Percentiles rank a stretch among this genome's conserved stretches.
phyloP scores from a whole-genome alignment of 1,139 yeast species.

The Pichia sp. region DNA sequence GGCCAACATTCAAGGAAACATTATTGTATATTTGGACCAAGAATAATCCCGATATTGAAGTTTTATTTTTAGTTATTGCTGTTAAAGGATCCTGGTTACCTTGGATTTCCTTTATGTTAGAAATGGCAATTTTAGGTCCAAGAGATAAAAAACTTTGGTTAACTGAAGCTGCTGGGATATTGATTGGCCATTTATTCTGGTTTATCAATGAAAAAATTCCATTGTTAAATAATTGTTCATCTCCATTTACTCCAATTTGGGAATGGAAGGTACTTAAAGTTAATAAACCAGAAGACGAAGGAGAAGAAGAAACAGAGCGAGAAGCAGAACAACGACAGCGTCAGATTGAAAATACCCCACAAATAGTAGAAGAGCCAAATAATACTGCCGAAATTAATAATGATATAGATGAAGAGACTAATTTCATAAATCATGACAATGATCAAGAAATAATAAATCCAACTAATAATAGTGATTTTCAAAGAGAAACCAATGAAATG shows the following conservation, averaged over 20 bases:
- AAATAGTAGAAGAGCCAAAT: not conserved
- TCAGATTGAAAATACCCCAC: not conserved
- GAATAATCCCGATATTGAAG: constrained; percentile 35
- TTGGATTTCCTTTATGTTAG: constrained; percentile 26
- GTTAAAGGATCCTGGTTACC: constrained; percentile 31
- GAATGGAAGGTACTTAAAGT: constrained; percentile 17
- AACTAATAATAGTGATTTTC: not conserved
- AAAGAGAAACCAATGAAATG: constrained; percentile 6
- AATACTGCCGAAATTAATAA: not conserved
- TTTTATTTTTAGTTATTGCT: constrained; percentile 15
- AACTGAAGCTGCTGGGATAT: constrained; percentile 33
- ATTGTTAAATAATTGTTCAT: constrained; percentile 28
- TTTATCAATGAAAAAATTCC: constrained; percentile 41
- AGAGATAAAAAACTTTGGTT: constrained; percentile 10
- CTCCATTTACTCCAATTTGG: constrained; percentile 28
- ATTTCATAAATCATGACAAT: not conserved
- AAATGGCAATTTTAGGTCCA: constrained; percentile 6
- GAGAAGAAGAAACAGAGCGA: not conserved
- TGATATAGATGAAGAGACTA: not conserved
- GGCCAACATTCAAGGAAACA: constrained; percentile 34
- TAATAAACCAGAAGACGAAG: not conserved
- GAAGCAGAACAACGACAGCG: not conserved
- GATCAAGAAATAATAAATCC: not conserved
- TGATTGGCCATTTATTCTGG: constrained; percentile 39
- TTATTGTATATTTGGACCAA: constrained; percentile 42